phyloP scores from a whole-genome alignment of 2,329 filamentous ascomycete genomes.

The Lojkania enalia region DNA sequence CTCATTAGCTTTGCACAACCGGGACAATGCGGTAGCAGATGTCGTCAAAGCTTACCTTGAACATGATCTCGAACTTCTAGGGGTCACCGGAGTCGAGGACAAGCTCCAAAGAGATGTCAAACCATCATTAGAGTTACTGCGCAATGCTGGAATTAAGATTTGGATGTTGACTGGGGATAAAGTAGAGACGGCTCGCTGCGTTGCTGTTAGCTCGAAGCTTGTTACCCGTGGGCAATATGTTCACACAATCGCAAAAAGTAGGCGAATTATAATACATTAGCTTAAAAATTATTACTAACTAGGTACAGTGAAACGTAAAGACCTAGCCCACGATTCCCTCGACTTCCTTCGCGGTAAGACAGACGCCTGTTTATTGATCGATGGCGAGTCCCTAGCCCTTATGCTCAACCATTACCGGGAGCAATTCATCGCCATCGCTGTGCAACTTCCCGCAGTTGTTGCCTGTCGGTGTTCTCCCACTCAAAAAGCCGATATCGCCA shows the following conservation, averaged over 20 bases:
- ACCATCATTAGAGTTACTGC: slow-evolving; percentile 87
- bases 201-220: slow-evolving; percentile 91
- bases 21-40: slow-evolving; percentile 79
- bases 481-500: slow-evolving; percentile 93
- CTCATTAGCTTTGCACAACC: slow-evolving; percentile 74
- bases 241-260: slow-evolving; percentile 79
- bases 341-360: slow-evolving; percentile 84
- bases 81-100: slow-evolving; percentile 98
- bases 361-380: slow-evolving; percentile 88
- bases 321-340: slow-evolving; percentile 83
- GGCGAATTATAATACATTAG: slow-evolving; percentile 10
- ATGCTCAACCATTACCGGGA: slow-evolving; percentile 81
- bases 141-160: slow-evolving; percentile 97
- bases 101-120: slow-evolving; percentile 96
- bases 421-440: slow-evolving; percentile 86
- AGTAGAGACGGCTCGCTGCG: slow-evolving; percentile 94
- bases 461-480: slow-evolving; percentile 96
- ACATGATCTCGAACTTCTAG: slow-evolving; percentile 84
- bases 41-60: slow-evolving; percentile 83
- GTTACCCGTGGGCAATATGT: slow-evolving; percentile 94
- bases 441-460: slow-evolving; percentile 86
- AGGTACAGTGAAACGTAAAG: slow-evolving; percentile 68
- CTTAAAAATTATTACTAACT: slow-evolving; percentile 15
- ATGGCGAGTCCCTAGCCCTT: slow-evolving; percentile 85
- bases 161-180: slow-evolving; percentile 99